phyloP scores from a whole-genome alignment of 2,329 filamentous ascomycete genomes.

The Sporothrix brasiliensis region DNA sequence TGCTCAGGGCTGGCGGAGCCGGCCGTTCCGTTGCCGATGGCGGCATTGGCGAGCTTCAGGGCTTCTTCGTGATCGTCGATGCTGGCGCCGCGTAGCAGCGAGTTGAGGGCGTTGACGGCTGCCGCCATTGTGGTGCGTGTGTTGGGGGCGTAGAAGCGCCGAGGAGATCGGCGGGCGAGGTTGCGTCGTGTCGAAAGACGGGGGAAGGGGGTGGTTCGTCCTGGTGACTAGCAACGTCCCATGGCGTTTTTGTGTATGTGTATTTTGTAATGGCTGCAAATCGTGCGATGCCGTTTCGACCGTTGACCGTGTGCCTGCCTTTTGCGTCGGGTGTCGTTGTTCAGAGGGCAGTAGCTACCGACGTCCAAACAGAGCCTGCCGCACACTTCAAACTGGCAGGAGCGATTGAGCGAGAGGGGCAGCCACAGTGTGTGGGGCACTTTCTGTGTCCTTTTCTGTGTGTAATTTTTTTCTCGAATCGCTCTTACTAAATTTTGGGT shows the following conservation, averaged over 20 bases:
- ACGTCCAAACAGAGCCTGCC: constrained; percentile 24
- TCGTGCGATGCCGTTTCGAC: not conserved
- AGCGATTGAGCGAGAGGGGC: constrained; percentile 29
- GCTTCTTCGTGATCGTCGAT: constrained; percentile 75
- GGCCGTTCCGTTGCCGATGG: constrained; percentile 62
- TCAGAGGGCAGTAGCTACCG: constrained; percentile 14
- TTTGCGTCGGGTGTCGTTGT: not conserved
- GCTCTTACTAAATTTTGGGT: constrained; percentile 20
- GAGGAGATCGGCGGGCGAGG: not conserved
- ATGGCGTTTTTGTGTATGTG: not conserved
- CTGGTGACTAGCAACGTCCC: constrained; percentile 7
- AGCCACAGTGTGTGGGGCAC: constrained; percentile 26
- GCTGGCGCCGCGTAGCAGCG: constrained; percentile 57
- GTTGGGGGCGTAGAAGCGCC: not conserved
- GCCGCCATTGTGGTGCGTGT: constrained; percentile 38
- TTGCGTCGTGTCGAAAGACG: not conserved
- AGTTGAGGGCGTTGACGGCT: constrained; percentile 54
- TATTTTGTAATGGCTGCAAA: not conserved
- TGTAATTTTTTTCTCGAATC: constrained; percentile 28
- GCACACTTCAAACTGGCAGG: not conserved
- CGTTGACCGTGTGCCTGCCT: not conserved
- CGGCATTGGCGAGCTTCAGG: constrained; percentile 64
- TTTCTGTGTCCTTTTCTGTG: not conserved
- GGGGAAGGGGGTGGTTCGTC: not conserved
- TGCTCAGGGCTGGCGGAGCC: constrained; percentile 44